Percentiles rank a stretch among this genome's conserved stretches.
These are phyloP conservation scores for Ophiostoma sp. DNA, from an alignment of 2,329 filamentous ascomycete species.

Conservation along the genomic window DNA sequence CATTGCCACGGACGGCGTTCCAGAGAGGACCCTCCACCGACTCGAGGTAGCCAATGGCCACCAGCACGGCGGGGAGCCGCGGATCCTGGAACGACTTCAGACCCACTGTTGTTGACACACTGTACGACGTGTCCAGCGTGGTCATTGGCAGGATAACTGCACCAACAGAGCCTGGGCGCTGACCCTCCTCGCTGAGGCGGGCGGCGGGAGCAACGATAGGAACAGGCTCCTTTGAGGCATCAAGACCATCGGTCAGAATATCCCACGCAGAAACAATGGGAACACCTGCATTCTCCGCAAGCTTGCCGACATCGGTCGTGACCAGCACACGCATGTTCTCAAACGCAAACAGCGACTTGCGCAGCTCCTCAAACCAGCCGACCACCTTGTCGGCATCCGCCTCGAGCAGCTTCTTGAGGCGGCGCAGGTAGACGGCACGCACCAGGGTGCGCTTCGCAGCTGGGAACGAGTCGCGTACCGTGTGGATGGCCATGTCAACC, in stretches of 20 bases:
- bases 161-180: conserved; percentile 65
- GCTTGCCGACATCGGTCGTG: conserved; percentile 69
- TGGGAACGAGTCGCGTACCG: conserved; percentile 67
- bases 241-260: conserved; percentile 49
- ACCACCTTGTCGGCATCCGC: conserved; percentile 71
- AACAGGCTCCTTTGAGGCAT: conserved; percentile 47
- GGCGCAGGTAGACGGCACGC: conserved; percentile 79
- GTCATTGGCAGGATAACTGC: conserved; percentile 84
- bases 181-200: conserved; percentile 70
- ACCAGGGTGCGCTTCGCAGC: conserved; percentile 78
- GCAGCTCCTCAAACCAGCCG: conserved; percentile 69
- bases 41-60: conserved; percentile 86
- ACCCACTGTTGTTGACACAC: conserved; percentile 67
- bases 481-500: conserved; percentile 72
- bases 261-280: conserved; percentile 67
- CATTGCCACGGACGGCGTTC: conserved; percentile 86
- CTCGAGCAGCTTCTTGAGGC: conserved; percentile 73
- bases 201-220: conserved; percentile 65
- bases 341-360: conserved; percentile 70
- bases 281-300: conserved; percentile 52
- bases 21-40: conserved; percentile 91
- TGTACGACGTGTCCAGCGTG: conserved; percentile 87
- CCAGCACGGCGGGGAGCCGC: conserved; percentile 73
- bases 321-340: conserved; percentile 83
- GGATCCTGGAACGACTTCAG: conserved; percentile 71